phyloP scores from a whole-genome alignment of 140 eudicot genomes.

The Senecio squalidus region DNA sequence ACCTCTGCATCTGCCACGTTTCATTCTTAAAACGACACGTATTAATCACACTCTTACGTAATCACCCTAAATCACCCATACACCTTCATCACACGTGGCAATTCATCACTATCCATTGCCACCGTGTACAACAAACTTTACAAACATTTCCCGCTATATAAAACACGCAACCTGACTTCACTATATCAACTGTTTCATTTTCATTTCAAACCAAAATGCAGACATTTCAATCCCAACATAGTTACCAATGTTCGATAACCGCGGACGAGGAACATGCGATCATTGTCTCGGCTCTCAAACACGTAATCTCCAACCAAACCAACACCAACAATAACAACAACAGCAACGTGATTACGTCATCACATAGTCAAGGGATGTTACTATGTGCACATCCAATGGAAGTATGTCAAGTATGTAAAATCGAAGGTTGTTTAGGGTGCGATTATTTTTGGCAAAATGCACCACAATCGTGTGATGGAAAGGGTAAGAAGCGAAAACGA shows the following conservation, averaged over 20 bases:
- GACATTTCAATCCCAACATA: neutral
- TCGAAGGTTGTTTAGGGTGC: constrained; percentile 37
- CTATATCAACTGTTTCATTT: constrained; percentile 1
- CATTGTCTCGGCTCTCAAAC: constrained; percentile 29
- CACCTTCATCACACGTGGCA: constrained; percentile 18
- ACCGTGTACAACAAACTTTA: constrained; percentile 26
- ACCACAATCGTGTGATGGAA: neutral
- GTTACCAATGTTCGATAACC: neutral
- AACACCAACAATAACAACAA: no score
- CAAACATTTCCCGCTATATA: constrained; percentile 8
- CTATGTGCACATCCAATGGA: constrained; percentile 13
- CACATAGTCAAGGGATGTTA: no score
- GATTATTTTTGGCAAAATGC: constrained; percentile 18
- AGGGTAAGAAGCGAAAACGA: constrained; percentile 28
- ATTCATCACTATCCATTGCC: constrained; percentile 9
- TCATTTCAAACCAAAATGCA: constrained; percentile 3
- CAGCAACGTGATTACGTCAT: neutral
- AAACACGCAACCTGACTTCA: neutral
- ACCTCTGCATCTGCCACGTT: constrained; percentile 27
- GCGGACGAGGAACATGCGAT: constrained; percentile 29
- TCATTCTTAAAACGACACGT: constrained; percentile 8
- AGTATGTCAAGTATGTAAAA: constrained; percentile 20
- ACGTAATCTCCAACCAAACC: constrained; percentile 22
- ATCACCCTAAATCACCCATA: constrained; percentile 24
- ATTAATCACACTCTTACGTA: neutral